Conservation (phyloP, 176 grass and related monocot genomes). For the Musa troglodytarum region DNA sequence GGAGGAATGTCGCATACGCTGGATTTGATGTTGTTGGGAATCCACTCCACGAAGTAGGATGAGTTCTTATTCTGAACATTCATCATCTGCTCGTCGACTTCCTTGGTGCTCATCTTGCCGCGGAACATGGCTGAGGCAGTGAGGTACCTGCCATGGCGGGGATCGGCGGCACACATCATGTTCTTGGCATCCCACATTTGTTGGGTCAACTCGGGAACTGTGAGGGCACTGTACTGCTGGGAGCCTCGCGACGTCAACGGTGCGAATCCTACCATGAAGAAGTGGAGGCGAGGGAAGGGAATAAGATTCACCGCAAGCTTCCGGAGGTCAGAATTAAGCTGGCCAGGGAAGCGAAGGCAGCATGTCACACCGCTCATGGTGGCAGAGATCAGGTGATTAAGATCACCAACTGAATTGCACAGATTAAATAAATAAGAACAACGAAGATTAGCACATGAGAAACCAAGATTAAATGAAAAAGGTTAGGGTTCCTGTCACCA, state of each 20-base stretch:
- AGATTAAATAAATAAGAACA: not conserved
- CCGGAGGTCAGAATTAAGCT: slow-evolving; percentile 7
- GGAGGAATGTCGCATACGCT: slow-evolving; percentile 4
- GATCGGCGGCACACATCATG: slow-evolving; percentile 18
- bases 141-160: slow-evolving; percentile 9
- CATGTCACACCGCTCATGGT: slow-evolving; percentile 10
- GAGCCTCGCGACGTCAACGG: not conserved
- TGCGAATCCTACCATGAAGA: slow-evolving; percentile 9
- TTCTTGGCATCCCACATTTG: slow-evolving; percentile 21
- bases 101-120: slow-evolving; percentile 17
- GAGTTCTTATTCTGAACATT: slow-evolving; percentile 20
- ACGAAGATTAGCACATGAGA: not conserved
- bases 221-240: slow-evolving; percentile 7
- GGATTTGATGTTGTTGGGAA: slow-evolving; percentile 13
- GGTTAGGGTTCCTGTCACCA: not conserved
- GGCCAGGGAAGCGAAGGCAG: slow-evolving; percentile 13
- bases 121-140: slow-evolving; percentile 19
- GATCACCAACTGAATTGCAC: not conserved
- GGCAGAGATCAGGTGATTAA: slow-evolving; percentile 4
- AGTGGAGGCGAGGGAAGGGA: slow-evolving; percentile 9
- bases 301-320: slow-evolving; percentile 8
- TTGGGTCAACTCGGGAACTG: slow-evolving; percentile 20
- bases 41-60: slow-evolving; percentile 16
- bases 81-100: slow-evolving; percentile 17
- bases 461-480: not conserved